phyloP scores from a whole-genome alignment of 2,329 filamentous ascomycete genomes.

The Chrysosporium keratinophilum region DNA sequence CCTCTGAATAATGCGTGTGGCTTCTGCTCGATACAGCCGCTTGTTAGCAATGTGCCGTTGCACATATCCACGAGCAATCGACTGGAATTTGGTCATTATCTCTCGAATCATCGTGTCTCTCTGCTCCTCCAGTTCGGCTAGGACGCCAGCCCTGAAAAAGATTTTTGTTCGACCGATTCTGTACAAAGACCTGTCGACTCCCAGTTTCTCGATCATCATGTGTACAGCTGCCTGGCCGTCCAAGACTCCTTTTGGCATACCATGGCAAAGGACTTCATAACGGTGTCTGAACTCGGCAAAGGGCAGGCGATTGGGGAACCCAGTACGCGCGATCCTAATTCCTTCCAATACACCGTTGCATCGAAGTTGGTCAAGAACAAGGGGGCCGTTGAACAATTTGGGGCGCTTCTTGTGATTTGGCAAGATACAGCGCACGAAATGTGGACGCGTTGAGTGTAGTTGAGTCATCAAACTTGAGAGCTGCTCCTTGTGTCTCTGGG shows the following conservation, averaged over 20 bases:
- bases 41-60: constrained; percentile 85
- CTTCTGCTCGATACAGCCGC: constrained; percentile 84
- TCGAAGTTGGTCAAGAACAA: constrained; percentile 94
- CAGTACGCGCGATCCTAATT: constrained; percentile 91
- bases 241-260: constrained; percentile 80
- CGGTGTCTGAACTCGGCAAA: constrained; percentile 92
- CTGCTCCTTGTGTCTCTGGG: constrained; percentile 94
- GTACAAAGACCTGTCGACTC: constrained; percentile 74
- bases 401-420: constrained; percentile 96
- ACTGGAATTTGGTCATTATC: constrained; percentile 90
- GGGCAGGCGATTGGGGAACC: constrained; percentile 84
- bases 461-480: constrained; percentile 93
- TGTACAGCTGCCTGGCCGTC: constrained; percentile 79
- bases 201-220: constrained; percentile 81
- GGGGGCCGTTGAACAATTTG: constrained; percentile 78
- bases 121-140: constrained; percentile 93
- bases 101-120: constrained; percentile 85
- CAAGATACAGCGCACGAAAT: constrained; percentile 95
- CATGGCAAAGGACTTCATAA: constrained; percentile 84
- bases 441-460: constrained; percentile 89
- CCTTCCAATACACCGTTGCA: constrained; percentile 99
- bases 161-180: constrained; percentile 94
- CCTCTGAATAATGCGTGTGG: constrained; percentile 83
- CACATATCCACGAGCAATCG: constrained; percentile 77
- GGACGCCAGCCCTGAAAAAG: constrained; percentile 91